These are phyloP conservation scores for Pseudogymnoascus sp. DNA, from an alignment of 2,329 filamentous ascomycete species.

Conservation along the genomic window DNA sequence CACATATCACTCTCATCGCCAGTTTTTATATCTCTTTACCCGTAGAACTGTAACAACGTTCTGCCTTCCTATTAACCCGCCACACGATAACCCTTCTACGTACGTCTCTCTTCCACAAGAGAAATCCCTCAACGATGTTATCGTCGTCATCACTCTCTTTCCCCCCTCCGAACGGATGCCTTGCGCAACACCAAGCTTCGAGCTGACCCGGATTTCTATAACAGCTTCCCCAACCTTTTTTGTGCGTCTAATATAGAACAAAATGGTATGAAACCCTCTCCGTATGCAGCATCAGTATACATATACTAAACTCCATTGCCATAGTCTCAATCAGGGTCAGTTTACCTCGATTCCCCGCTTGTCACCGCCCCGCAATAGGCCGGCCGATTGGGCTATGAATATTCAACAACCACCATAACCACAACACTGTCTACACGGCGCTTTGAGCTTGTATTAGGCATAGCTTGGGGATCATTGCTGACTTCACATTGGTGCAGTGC, in stretches of 20 bases:
- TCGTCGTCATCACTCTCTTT: neutral
- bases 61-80: neutral
- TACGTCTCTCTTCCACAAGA: neutral
- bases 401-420: neutral
- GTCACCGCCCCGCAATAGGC: slow-evolving; percentile 13
- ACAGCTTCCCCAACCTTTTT: neutral
- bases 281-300: neutral
- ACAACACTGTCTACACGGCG: neutral
- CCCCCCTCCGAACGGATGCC: neutral
- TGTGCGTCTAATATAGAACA: slow-evolving; percentile 1
- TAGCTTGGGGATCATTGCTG: neutral
- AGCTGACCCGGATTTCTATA: neutral
- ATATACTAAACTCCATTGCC: neutral
- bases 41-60: neutral
- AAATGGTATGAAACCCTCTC: neutral
- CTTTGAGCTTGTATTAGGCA: neutral
- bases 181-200: neutral
- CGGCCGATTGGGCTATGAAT: neutral
- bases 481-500: slow-evolving; percentile 43
- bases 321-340: slow-evolving; percentile 63
- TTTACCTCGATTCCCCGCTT: slow-evolving; percentile 27
- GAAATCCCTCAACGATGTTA: slow-evolving; percentile 2
- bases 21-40: slow-evolving; percentile 2
- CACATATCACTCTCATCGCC: neutral
- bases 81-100: neutral